Conservation (phyloP, 306 rosid genomes). For the Quercus variabilis region DNA sequence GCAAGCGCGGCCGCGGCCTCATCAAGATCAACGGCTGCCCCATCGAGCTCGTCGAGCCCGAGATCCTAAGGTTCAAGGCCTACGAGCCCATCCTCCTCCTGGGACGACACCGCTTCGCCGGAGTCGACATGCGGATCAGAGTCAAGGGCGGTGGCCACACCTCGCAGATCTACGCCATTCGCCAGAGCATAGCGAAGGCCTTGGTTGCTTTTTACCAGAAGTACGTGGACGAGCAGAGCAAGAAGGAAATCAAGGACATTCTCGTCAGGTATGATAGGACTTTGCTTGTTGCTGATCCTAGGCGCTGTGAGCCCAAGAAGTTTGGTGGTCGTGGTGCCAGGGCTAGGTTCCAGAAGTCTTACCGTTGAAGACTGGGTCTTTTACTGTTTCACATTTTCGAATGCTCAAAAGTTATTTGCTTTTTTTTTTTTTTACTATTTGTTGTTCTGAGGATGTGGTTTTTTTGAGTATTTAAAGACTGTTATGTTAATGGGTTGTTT, state of each 20-base stretch:
- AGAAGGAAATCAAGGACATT: slow-evolving; percentile 89
- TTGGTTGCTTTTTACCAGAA: slow-evolving; percentile 82
- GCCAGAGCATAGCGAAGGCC: slow-evolving; percentile 86
- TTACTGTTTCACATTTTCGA: neutral
- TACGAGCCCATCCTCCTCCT: slow-evolving; percentile 72
- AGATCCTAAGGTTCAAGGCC: slow-evolving; percentile 81
- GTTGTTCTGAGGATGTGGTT: neutral
- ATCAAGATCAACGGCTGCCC: slow-evolving; percentile 89
- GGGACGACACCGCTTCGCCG: slow-evolving; percentile 64
- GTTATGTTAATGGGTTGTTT: neutral
- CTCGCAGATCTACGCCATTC: slow-evolving; percentile 78
- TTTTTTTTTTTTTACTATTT: neutral
- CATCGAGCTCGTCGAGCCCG: slow-evolving; percentile 73
- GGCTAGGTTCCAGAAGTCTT: slow-evolving; percentile 87
- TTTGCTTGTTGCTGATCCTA: slow-evolving; percentile 73
- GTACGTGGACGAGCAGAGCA: slow-evolving; percentile 84
- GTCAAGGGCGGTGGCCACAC: slow-evolving; percentile 86
- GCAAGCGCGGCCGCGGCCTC: slow-evolving; percentile 78
- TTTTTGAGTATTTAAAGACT: neutral
- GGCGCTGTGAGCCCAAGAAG: slow-evolving; percentile 94
- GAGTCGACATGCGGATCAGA: slow-evolving; percentile 77
- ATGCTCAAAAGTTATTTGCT: neutral
- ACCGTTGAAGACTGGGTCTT: slow-evolving; percentile 46
- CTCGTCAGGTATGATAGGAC: slow-evolving; percentile 70
- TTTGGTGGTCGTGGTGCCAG: slow-evolving; percentile 93